Evolutionary conservation across 2,329 filamentous ascomycete genomes (phyloP).

Genomic region (Chalara sp.): DNA sequence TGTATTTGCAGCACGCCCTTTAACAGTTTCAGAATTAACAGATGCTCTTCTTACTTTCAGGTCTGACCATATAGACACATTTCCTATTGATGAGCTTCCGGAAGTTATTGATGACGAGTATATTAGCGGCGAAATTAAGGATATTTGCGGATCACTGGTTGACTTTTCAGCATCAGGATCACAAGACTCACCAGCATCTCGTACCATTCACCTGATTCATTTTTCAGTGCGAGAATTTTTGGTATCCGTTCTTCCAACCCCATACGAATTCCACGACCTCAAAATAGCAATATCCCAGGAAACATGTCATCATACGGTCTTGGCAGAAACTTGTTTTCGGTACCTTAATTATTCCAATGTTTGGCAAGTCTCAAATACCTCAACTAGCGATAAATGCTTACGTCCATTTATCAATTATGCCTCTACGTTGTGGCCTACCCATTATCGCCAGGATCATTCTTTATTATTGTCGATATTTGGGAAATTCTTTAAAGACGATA

Average conservation of each 20-base stretch:
- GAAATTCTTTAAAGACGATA: background rate
- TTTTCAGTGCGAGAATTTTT: slow-evolving; percentile 16
- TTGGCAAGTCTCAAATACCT: background rate
- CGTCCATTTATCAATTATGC: slow-evolving; percentile 1
- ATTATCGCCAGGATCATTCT: background rate
- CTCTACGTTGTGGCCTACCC: background rate
- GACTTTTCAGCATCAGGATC: slow-evolving; percentile 15
- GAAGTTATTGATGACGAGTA: slow-evolving; percentile 26
- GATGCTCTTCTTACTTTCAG: slow-evolving; percentile 11
- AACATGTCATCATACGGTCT: background rate
- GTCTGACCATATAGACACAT: slow-evolving; percentile 8
- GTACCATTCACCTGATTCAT: slow-evolving; percentile 16
- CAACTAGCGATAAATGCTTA: background rate
- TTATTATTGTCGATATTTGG: background rate
- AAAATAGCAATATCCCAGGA: background rate
- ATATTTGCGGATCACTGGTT: slow-evolving; percentile 25
- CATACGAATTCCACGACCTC: background rate
- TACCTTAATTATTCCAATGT: slow-evolving; percentile 1
- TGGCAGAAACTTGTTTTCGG: slow-evolving; percentile 2
- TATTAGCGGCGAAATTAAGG: slow-evolving; percentile 22
- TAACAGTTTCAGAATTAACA: slow-evolving; percentile 13
- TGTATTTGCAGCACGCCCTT: slow-evolving; percentile 12
- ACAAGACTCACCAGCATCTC: background rate
- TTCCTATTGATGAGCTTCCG: slow-evolving; percentile 19
- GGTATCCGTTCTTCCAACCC: background rate